Percentiles rank a stretch among this genome's conserved stretches.
phyloP scores from a whole-genome alignment of 202 grass and related monocot species.

The Eragrostis tef region DNA sequence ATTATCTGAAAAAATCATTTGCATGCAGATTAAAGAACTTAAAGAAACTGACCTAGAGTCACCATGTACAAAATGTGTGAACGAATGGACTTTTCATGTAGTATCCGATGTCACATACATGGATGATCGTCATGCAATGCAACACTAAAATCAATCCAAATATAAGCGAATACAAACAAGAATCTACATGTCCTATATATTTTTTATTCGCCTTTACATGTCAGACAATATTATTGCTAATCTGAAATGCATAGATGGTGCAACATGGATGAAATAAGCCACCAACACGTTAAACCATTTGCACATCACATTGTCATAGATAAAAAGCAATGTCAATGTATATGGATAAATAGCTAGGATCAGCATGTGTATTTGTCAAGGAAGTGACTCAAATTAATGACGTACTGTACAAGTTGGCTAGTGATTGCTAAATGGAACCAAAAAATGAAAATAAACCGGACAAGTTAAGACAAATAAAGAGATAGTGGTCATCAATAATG shows the following conservation, averaged over 20 bases:
- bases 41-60: too few relatives aligned
- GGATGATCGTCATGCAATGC: not conserved
- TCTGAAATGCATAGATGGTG: too few relatives aligned
- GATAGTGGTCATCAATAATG: not conserved
- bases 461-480: not conserved
- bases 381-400: not conserved
- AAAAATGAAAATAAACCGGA: not conserved
- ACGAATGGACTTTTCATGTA: not conserved
- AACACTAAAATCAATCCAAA: not conserved
- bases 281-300: not conserved
- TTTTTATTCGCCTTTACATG: not conserved
- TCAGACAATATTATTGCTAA: not conserved
- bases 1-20: too few relatives aligned
- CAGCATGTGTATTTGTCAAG: too few relatives aligned
- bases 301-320: not conserved
- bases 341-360: not conserved
- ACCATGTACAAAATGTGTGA: not conserved
- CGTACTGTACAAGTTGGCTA: not conserved
- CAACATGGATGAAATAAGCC: not conserved
- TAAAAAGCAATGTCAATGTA: not conserved
- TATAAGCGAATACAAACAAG: not conserved
- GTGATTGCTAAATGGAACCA: fast-evolving
- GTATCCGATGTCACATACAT: not conserved
- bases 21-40: not conserved
- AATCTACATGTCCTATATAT: not conserved